Base-by-base conservation (phyloP, 805 yeast species). In the Saccharomycopsis sp. region DNA sequence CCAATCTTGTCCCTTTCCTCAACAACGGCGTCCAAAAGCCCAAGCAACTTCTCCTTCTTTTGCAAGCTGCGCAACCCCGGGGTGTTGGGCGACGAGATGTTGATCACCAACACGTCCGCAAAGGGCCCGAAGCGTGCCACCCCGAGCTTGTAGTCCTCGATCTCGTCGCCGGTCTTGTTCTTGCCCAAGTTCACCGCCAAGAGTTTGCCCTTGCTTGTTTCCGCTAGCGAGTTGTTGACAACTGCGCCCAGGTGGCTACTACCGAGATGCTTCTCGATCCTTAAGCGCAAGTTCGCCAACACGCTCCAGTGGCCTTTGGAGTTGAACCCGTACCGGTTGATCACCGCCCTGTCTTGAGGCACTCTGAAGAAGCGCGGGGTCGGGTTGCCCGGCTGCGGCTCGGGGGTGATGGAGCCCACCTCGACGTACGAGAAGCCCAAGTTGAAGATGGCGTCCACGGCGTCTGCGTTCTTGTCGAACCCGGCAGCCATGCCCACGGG, bases 401-500 rank as follows among this genome's bases (percentile, higher is more conserved):
- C 64, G 3, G 97, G 97, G 5, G 97, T 89, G 36, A 89, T 77
- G 2, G 95, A 83, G 2, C 97, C 97, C 45, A 89, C 73, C 61
- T 89, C 97, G 49, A 86, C 92, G 58, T 85, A 85, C 12, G 89
- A 76, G 53, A 88, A 88, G 2, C 97, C 97, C 41, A 72, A 56
- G 48, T 77, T 69, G 51, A 80, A 78, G 45, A 89, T 67, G 0
- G 87, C 64, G 52, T 89, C 96, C 50, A 89, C 75, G 16, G 85
- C 95, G 55, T 86, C 94, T 39, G 85, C 97, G 54, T 88, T 80
- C 62, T 89, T 89, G 60, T 89, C 97, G 49, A 89, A 71, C 9
- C 97, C 97, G 19, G 97, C 97, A 37, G 97, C 96, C 52, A 88
- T 69, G 10, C 96, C 96, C 37, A 89, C 66, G 18, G 97, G 96